These are phyloP conservation scores for Calonectria pseudoreteaudii DNA, from an alignment of 2,329 filamentous ascomycete species.

Conservation along the genomic window DNA sequence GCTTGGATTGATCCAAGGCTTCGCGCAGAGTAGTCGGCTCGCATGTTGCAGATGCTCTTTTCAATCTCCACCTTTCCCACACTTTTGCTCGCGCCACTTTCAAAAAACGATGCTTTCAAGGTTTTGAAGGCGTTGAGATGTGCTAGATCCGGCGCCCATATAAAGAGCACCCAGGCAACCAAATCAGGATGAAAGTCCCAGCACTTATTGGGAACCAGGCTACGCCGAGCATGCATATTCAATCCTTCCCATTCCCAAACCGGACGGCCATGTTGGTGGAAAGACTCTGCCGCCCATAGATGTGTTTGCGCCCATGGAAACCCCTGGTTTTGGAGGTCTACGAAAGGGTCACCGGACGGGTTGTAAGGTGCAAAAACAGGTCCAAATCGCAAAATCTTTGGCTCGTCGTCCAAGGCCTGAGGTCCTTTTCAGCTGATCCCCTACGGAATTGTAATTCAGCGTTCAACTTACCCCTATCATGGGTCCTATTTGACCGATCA, in stretches of 20 bases:
- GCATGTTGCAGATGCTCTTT: background rate
- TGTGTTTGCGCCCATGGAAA: background rate
- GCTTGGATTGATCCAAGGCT: background rate
- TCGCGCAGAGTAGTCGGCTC: background rate
- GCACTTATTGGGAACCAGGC: background rate
- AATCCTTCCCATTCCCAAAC: background rate
- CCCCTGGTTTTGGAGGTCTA: background rate
- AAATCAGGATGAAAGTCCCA: background rate
- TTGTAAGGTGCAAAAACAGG: background rate
- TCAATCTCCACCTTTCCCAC: background rate
- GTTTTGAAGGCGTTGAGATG: background rate
- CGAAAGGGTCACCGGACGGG: background rate
- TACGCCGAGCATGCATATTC: background rate
- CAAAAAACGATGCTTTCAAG: background rate
- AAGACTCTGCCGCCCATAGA: background rate
- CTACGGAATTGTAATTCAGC: background rate
- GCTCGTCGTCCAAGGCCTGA: background rate
- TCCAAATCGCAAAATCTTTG: background rate
- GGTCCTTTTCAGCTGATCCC: background rate
- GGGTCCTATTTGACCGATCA: background rate
- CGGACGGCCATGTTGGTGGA: background rate
- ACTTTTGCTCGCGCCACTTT: background rate
- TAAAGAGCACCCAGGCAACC: background rate
- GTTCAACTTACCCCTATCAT: background rate
- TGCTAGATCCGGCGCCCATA: background rate